These are phyloP conservation scores for Adansonia madagascariensis DNA, from an alignment of 441 rosid species.

Conservation along the genomic window DNA sequence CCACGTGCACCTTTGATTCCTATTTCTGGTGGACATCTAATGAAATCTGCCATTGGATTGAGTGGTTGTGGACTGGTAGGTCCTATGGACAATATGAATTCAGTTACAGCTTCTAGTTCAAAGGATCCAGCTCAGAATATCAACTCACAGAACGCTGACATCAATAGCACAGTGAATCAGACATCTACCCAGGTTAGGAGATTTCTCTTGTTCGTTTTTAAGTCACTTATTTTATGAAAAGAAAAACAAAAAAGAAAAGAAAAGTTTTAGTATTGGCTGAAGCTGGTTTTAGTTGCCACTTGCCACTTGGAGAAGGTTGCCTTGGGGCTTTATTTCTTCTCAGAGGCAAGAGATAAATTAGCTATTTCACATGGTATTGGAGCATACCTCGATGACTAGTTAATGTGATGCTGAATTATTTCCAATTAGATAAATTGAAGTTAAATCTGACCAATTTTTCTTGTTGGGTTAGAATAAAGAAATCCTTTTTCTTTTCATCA, in stretches of 20 bases:
- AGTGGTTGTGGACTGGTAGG: constrained; percentile 37
- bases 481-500: constrained; percentile 8
- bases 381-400: background rate
- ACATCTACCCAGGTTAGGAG: constrained; percentile 55
- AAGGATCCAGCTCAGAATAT: constrained; percentile 45
- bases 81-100: constrained; percentile 43
- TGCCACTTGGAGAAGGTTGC: constrained; percentile 8
- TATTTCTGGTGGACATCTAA: constrained; percentile 52
- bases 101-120: constrained; percentile 42
- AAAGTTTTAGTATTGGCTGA: background rate
- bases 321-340: background rate
- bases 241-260: background rate
- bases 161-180: constrained; percentile 46
- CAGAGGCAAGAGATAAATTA: background rate
- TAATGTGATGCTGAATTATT: constrained; percentile 3
- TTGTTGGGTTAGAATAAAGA: constrained; percentile 11
- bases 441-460: background rate
- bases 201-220: constrained; percentile 11
- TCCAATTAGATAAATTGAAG: background rate
- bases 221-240: constrained; percentile 21
- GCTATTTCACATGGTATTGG: background rate
- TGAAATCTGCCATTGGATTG: constrained; percentile 42
- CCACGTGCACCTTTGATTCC: constrained; percentile 48
- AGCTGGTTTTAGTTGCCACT: constrained; percentile 17
- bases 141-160: constrained; percentile 38